These are phyloP conservation scores for Hygrocybe punicea DNA, from an alignment of 768 basidiomycete species.

Conservation along the genomic window DNA sequence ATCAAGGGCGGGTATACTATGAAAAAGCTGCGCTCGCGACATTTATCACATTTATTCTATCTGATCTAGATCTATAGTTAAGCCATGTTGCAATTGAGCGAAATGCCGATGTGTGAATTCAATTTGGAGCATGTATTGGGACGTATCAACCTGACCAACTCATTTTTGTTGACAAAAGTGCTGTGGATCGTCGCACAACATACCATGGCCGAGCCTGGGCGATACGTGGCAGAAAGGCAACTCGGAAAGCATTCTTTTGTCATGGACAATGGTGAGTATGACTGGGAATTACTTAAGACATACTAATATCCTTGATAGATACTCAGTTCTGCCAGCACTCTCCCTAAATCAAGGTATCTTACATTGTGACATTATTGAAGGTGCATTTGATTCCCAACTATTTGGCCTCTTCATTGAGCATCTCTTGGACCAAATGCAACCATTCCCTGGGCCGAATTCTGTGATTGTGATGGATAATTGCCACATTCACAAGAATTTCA, in stretches of 20 bases:
- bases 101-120: not conserved
- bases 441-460: constrained; percentile 19
- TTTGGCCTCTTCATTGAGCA: not conserved
- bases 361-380: constrained; percentile 6
- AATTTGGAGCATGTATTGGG: not conserved
- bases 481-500: constrained; percentile 26
- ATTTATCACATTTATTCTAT: not conserved
- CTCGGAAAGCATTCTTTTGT: constrained; percentile 4
- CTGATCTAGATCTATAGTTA: not conserved
- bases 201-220: too few species aligned
- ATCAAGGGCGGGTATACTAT: not conserved
- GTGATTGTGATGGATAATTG: constrained; percentile 41
- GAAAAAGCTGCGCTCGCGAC: not conserved
- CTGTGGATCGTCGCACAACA: too few species aligned
- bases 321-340: constrained; percentile 2
- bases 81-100: not conserved
- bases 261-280: not conserved
- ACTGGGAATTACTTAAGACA: not conserved
- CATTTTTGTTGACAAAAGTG: not conserved
- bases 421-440: too few species aligned
- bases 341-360: constrained; percentile 1
- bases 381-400: not conserved
- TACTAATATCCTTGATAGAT: not conserved
- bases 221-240: constrained; percentile 10
- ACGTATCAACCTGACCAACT: not conserved